phyloP scores from a whole-genome alignment of 1,284 basidiomycete species.

The Trametes polyzona region DNA sequence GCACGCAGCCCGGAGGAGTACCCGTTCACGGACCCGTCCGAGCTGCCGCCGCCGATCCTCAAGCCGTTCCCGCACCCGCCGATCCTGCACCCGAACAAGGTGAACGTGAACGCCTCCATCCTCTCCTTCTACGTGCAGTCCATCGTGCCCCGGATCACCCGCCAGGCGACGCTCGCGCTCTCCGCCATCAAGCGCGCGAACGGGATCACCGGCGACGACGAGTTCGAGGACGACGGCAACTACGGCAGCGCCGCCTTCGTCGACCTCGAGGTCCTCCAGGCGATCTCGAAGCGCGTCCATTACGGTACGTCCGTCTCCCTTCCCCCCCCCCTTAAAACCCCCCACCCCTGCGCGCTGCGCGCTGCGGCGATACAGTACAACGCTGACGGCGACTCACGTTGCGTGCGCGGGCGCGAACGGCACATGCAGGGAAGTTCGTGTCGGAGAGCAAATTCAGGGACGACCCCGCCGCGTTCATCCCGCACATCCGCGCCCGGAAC shows the following conservation, averaged over 20 bases:
- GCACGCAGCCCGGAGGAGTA: conserved; percentile 90
- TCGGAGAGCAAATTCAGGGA: conserved; percentile 94
- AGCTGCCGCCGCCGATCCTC: conserved; percentile 86
- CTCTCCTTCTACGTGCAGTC: conserved; percentile 84
- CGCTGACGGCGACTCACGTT: not conserved
- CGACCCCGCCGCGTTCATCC: conserved; percentile 87
- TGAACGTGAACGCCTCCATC: conserved; percentile 91
- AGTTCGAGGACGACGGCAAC: conserved; percentile 91
- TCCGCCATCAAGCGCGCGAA: conserved; percentile 64
- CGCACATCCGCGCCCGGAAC: conserved; percentile 85
- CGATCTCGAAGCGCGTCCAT: conserved; percentile 95
- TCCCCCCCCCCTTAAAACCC: not conserved
- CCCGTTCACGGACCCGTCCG: conserved; percentile 79
- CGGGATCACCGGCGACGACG: conserved; percentile 67
- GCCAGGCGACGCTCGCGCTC: conserved; percentile 63
- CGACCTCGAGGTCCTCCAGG: conserved; percentile 93
- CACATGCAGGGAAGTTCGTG: conserved; percentile 89
- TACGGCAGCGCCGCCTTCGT: conserved; percentile 95
- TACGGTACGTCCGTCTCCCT: conserved; percentile 69
- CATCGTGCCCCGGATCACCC: conserved; percentile 86
- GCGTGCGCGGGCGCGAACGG: not conserved
- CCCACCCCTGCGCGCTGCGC: not conserved
- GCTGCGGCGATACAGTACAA: not conserved
- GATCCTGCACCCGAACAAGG: conserved; percentile 79
- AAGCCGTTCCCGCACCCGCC: conserved; percentile 76